Evolutionary conservation across 305 asterid species (phyloP).

Genomic region (Rubia balearica): DNA sequence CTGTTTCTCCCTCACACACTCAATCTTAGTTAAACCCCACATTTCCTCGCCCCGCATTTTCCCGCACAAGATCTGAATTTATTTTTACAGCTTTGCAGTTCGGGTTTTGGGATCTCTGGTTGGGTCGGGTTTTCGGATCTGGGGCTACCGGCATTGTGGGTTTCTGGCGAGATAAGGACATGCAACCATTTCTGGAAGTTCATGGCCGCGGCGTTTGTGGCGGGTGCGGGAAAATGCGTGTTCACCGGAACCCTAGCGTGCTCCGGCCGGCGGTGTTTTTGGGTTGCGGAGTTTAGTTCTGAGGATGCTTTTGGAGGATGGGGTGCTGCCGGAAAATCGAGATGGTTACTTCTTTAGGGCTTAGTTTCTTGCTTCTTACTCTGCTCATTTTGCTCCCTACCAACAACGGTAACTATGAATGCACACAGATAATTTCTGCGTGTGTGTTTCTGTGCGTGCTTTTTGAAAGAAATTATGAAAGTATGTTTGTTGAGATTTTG

Average conservation of each 20-base stretch:
- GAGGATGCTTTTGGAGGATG: conserved; percentile 28
- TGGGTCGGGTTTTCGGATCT: conserved; percentile 23
- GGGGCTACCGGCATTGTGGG: conserved; percentile 25
- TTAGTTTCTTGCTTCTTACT: conserved; percentile 26
- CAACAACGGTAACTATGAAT: conserved; percentile 24
- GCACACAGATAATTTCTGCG: background rate
- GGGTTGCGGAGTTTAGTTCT: conserved; percentile 17
- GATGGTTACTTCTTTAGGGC: conserved; percentile 23
- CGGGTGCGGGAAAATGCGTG: conserved; percentile 7
- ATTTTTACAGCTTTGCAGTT: background rate
- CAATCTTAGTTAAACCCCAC: conserved; percentile 10
- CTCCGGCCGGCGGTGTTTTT: conserved; percentile 16
- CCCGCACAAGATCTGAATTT: conserved; percentile 8
- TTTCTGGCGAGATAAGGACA: conserved; percentile 14
- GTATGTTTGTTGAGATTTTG: background rate
- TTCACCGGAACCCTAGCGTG: conserved; percentile 27
- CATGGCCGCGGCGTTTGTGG: conserved; percentile 27
- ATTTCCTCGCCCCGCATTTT: conserved; percentile 6
- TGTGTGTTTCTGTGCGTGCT: background rate
- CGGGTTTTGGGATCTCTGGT: conserved; percentile 17
- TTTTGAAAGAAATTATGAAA: background rate
- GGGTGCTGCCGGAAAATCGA: conserved; percentile 21
- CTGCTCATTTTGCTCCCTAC: conserved; percentile 29
- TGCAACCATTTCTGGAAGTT: conserved; percentile 19
- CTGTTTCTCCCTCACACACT: background rate